phyloP scores from a whole-genome alignment of 2,329 filamentous ascomycete genomes.

The Corniculantispora saksenae region DNA sequence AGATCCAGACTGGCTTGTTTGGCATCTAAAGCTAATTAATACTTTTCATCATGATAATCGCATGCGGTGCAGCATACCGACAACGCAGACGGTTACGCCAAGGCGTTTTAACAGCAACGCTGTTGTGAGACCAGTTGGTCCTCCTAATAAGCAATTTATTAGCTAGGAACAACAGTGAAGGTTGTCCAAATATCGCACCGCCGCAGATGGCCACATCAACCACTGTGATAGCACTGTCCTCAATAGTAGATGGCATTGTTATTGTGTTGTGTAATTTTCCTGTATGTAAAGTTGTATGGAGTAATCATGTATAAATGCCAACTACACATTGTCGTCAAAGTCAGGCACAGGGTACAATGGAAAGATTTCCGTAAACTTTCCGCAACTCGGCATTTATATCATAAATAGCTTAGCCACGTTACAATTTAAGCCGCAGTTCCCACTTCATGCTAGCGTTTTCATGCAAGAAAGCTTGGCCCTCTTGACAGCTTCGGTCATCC shows the following conservation, averaged over 20 bases:
- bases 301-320: neutral
- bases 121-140: constrained; percentile 48
- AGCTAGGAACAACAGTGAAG: neutral
- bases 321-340: neutral
- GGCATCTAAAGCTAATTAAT: constrained; percentile 33
- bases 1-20: constrained; percentile 41
- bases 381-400: neutral
- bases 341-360: neutral
- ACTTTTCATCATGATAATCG: neutral
- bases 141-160: constrained; percentile 33
- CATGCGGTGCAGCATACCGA: constrained; percentile 30
- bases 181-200: constrained; percentile 28
- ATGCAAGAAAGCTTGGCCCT: constrained; percentile 2
- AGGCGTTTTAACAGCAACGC: constrained; percentile 44
- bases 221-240: constrained; percentile 20
- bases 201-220: constrained; percentile 41
- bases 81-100: constrained; percentile 41
- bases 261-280: neutral
- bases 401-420: neutral
- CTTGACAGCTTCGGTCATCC: constrained; percentile 2
- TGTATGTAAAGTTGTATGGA: neutral
- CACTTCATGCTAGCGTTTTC: neutral
- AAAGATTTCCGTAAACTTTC: neutral
- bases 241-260: constrained; percentile 14
- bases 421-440: neutral